Conservation (phyloP, 805 yeast species). For the Wickerhamomyces strasburgensis region DNA sequence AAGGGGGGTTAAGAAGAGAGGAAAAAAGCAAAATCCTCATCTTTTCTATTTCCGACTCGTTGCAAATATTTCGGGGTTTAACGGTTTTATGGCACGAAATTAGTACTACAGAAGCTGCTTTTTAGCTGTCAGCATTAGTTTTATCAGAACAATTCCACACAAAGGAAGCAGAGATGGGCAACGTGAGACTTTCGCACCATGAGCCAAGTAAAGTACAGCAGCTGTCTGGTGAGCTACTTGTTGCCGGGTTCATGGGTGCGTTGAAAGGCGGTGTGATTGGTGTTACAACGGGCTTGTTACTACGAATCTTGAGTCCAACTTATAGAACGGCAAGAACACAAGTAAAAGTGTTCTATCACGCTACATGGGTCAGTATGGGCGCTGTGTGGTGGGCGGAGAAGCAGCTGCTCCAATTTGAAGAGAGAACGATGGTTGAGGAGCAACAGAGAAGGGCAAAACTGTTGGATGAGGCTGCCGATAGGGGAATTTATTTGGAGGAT, state of each 20-base stretch:
- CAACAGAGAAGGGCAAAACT: slow-evolving; percentile 30
- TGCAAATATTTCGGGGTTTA: no score
- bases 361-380: slow-evolving; percentile 37
- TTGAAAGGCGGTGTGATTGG: slow-evolving; percentile 37
- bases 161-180: no score
- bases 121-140: no score
- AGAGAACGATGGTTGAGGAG: slow-evolving; percentile 30
- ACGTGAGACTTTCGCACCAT: slow-evolving; percentile 33
- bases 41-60: no score
- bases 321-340: slow-evolving; percentile 36
- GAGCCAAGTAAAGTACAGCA: slow-evolving; percentile 32
- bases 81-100: no score
- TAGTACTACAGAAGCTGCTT: no score
- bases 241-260: slow-evolving; percentile 38
- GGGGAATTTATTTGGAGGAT: slow-evolving; percentile 39
- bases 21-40: no score
- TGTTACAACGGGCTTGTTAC: slow-evolving; percentile 28
- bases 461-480: slow-evolving; percentile 40
- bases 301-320: slow-evolving; percentile 31
- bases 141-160: no score
- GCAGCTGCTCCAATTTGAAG: slow-evolving; percentile 33
- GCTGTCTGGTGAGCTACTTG: slow-evolving; percentile 32
- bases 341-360: slow-evolving; percentile 36
- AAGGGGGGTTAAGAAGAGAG: no score
- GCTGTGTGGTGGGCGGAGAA: slow-evolving; percentile 39